A percentile compares a stretch with the other conserved stretches of the same genome.
Conservation (phyloP, 2,329 filamentous ascomycete genomes). For the Didymellaceae sp. region DNA sequence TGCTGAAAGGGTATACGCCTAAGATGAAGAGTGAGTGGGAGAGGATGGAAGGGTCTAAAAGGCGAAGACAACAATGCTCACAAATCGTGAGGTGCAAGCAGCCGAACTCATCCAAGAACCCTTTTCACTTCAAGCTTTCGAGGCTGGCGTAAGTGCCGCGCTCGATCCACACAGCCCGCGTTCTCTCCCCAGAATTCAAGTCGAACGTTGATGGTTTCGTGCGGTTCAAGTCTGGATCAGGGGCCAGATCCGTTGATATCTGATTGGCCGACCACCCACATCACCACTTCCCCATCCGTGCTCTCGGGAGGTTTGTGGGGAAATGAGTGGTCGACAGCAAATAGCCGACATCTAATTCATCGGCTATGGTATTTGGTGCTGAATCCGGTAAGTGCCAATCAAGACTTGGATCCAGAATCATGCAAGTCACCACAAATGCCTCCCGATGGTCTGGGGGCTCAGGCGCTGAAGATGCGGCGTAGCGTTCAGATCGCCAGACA, state of each 20-base stretch:
- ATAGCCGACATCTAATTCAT: conserved; percentile 13
- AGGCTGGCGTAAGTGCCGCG: conserved; percentile 3
- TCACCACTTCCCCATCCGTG: conserved; percentile 3
- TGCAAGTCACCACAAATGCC: neutral
- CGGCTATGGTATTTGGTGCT: conserved; percentile 7
- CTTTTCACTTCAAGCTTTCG: conserved; percentile 6
- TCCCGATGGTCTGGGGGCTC: conserved; percentile 1
- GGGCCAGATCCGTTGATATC: neutral
- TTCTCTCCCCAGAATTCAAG: conserved; percentile 8
- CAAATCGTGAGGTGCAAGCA: neutral
- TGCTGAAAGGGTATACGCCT: too few species aligned
- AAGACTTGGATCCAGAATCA: conserved; percentile 9
- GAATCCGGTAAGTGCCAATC: neutral
- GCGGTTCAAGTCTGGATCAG: conserved; percentile 1
- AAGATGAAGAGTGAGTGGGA: too few species aligned
- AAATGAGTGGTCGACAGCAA: conserved; percentile 1
- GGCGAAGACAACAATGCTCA: too few species aligned
- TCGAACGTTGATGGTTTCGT: conserved; percentile 5
- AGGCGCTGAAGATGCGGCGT: conserved; percentile 1
- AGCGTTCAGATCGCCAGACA: conserved; percentile 6
- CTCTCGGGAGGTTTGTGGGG: conserved; percentile 1
- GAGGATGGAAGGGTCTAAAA: too few species aligned
- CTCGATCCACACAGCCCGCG: conserved; percentile 6
- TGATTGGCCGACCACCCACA: neutral
- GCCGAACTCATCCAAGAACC: neutral